Evolutionary conservation across 768 basidiomycete species (phyloP), one percentile per base, ranked within the genome.

Genomic region (Scleroderma citrinum): DNA sequence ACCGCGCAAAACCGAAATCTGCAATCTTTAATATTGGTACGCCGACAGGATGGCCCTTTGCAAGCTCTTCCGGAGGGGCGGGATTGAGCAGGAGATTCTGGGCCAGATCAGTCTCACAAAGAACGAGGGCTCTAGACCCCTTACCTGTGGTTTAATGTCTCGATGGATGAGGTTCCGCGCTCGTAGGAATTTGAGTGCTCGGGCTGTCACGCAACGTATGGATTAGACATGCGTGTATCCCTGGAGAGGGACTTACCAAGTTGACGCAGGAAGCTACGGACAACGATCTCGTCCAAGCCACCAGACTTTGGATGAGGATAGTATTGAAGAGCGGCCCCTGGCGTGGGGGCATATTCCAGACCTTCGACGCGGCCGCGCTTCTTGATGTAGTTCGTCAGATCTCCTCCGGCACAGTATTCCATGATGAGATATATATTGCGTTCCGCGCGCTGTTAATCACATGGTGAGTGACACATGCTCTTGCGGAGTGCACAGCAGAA

Each of bases 1-100:
- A 89, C 16, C 96, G 81, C 0, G 96, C 96, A 60, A 99, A 99
- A 0, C 96, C 96, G 64, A 99, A 99, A 68, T 98, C 96, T 14
- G 96, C 96, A 1, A 98, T 84, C 68, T 98, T 97, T 58, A 99
- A 81, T 20, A 98, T 81, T 1, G 96, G 96, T 2, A 97, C 87
- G 6, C 95, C 93, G 2, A 87, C 66, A 0, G 93, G 92, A 67
- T 97, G 92, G 1, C 94, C 92, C 37, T 85, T 78, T 0, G 78
- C 79, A n/a, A 92, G 69, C 59, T 96, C 92, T 46, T 83, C 82
- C 3, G 79, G 75, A 0, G 86, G 76, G 0, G 93, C 81, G 1
- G 95, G 90, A 49, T 83, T 90, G 20, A 99, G 71, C 0, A 99
- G 80, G 0, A 98, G 76, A 67, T 99, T 98, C 85, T 96, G 55